phyloP scores from a whole-genome alignment of 176 grass and related monocot genomes.

The Rhynchospora tenuis region DNA sequence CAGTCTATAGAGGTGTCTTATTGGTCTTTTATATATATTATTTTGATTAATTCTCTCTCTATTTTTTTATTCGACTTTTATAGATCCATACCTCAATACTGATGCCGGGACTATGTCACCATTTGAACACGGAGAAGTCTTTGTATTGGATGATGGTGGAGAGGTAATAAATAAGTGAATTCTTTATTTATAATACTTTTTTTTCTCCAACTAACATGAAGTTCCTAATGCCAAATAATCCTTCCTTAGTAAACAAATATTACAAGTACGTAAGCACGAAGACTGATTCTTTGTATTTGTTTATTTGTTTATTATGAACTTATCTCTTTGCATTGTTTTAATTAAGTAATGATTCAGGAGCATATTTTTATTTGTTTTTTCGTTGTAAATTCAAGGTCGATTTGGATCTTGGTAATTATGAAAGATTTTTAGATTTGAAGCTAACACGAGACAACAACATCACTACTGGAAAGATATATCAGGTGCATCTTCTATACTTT shows the following conservation, averaged over 20 bases:
- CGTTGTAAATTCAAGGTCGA: conserved; percentile 60
- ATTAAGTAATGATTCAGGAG: not conserved
- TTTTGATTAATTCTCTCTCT: conserved; percentile 5
- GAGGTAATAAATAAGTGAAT: conserved; percentile 54
- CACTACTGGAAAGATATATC: conserved; percentile 95
- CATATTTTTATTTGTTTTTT: not conserved
- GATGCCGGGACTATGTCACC: conserved; percentile 99
- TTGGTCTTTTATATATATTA: conserved; percentile 4
- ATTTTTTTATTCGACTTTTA: conserved; percentile 16
- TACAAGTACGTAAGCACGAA: conserved; percentile 28
- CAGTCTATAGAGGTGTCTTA: not conserved
- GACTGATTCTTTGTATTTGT: not conserved
- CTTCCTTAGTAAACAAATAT: not conserved
- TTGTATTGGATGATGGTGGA: conserved; percentile 94
- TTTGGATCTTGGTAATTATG: conserved; percentile 98
- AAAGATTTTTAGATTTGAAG: conserved; percentile 93
- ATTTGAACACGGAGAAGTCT: conserved; percentile 94
- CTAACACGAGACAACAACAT: conserved; percentile 98
- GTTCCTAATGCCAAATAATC: not conserved
- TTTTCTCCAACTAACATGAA: not conserved
- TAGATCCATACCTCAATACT: conserved; percentile 98
- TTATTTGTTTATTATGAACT: not conserved
- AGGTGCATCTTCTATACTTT: conserved; percentile 37
- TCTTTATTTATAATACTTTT: not conserved
- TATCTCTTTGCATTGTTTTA: conserved; percentile 15